A percentile compares a stretch with the other conserved stretches of the same genome.
phyloP scores from a whole-genome alignment of 345 rosid genomes.

The Salix viminalis region DNA sequence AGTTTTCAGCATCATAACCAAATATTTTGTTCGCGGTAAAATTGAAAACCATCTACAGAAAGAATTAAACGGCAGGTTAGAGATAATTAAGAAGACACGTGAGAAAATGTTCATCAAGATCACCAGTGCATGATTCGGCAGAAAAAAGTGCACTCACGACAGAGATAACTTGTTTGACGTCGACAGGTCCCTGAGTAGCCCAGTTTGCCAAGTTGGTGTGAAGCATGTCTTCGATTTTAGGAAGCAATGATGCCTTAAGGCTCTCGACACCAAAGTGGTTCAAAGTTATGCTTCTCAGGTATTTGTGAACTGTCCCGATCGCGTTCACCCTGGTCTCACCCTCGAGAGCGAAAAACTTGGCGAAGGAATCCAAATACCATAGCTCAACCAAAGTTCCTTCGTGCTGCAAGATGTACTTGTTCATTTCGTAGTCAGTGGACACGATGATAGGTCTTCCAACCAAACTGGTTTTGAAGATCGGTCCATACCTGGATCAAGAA shows the following conservation, averaged over 20 bases:
- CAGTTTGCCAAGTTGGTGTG: slow-evolving; percentile 5
- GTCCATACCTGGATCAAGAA: slow-evolving; percentile 19
- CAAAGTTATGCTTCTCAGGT: slow-evolving; percentile 3
- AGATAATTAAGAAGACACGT: background rate
- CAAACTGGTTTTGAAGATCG: background rate
- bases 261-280: slow-evolving; percentile 19
- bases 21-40: slow-evolving; percentile 19
- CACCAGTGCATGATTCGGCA: too few relatives aligned
- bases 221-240: slow-evolving; percentile 14
- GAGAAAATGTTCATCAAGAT: background rate
- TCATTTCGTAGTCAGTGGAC: slow-evolving; percentile 21
- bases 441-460: slow-evolving; percentile 11
- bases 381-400: slow-evolving; percentile 17
- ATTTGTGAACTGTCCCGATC: slow-evolving; percentile 5
- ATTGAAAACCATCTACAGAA: slow-evolving; percentile 25
- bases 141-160: background rate
- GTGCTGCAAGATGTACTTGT: slow-evolving; percentile 18
- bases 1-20: slow-evolving; percentile 17
- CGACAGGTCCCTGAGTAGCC: background rate
- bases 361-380: slow-evolving; percentile 4
- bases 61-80: background rate
- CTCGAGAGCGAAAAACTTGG: slow-evolving; percentile 18
- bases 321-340: slow-evolving; percentile 3
- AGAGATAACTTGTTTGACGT: background rate
- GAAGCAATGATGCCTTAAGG: slow-evolving; percentile 16